These are phyloP conservation scores for Tulasnella calospora DNA, from an alignment of 768 basidiomycete species.

Conservation along the genomic window DNA sequence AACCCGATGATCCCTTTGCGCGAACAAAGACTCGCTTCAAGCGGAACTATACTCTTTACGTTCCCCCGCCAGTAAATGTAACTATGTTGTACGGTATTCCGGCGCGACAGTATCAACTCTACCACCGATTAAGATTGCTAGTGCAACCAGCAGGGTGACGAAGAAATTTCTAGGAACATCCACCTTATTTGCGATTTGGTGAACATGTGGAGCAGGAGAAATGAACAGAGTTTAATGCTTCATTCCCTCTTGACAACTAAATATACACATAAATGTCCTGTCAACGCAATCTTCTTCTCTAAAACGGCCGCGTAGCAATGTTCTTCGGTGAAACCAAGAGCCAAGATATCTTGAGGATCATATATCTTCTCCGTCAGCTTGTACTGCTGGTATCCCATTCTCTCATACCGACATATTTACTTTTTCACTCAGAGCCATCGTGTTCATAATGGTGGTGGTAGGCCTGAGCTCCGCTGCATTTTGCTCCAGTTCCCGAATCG, in stretches of 20 bases:
- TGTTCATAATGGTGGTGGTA: not conserved
- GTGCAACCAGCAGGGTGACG: too few relatives aligned
- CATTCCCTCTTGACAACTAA: too few relatives aligned
- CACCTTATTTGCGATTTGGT: too few relatives aligned
- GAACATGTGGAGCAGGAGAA: too few relatives aligned
- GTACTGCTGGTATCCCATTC: not conserved
- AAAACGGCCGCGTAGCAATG: not conserved
- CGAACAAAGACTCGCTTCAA: slow-evolving; percentile 38
- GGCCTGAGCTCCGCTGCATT: not conserved
- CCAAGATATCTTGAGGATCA: not conserved
- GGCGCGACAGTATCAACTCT: slow-evolving; percentile 74
- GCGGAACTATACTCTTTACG: slow-evolving; percentile 72
- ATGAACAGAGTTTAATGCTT: too few relatives aligned
- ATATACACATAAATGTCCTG: not conserved
- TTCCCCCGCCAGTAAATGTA: slow-evolving; percentile 68
- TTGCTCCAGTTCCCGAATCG: not conserved
- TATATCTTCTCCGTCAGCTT: not conserved
- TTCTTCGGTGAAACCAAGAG: not conserved
- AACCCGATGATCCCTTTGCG: not conserved
- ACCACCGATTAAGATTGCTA: slow-evolving; percentile 29
- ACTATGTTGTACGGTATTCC: slow-evolving; percentile 49
- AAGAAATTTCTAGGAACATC: too few relatives aligned
- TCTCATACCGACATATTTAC: not conserved
- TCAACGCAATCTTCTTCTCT: not conserved
- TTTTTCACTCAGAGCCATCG: not conserved